Conservation (phyloP, 371 early-diverging fungal species). For the Chytridium lagenaria region DNA sequence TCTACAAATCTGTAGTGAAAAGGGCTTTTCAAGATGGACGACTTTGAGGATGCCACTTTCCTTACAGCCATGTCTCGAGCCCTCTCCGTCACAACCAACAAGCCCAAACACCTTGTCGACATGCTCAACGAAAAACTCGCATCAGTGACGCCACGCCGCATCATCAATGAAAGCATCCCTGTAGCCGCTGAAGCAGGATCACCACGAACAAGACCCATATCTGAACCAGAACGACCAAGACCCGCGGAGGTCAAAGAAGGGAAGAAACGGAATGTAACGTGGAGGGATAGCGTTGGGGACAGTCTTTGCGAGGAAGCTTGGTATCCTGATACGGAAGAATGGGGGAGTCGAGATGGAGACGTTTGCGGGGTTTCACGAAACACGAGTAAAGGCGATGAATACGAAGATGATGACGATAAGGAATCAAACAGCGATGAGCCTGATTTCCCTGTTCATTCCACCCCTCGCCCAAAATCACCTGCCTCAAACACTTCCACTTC, state of each 20-base stretch:
- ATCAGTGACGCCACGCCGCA: neutral
- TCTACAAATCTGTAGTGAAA: too few relatives aligned
- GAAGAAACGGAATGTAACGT: slow-evolving; percentile 8
- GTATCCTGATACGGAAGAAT: neutral
- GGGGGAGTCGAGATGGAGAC: neutral
- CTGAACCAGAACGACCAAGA: neutral
- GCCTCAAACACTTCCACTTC: neutral
- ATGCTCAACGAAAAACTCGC: slow-evolving; percentile 10
- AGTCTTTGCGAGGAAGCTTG: slow-evolving; percentile 14
- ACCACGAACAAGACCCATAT: too few relatives aligned
- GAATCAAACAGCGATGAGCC: neutral
- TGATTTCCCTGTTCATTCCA: slow-evolving; percentile 2
- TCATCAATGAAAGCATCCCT: neutral
- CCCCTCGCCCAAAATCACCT: neutral
- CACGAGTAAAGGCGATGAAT: neutral
- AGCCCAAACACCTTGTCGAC: slow-evolving; percentile 15
- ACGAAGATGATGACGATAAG: neutral
- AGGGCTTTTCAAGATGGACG: slow-evolving; percentile 13
- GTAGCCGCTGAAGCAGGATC: neutral
- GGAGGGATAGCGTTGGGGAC: slow-evolving; percentile 14
- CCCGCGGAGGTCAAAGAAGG: neutral
- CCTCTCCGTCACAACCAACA: slow-evolving; percentile 11
- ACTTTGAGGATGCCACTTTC: slow-evolving; percentile 12
- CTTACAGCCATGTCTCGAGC: slow-evolving; percentile 14
- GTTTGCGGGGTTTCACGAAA: slow-evolving; percentile 10